Percentiles rank a stretch among this genome's conserved stretches.
Evolutionary conservation across 108 stramenopile genomes (phyloP).

Genomic region (Cylindrotheca fusiformis): DNA sequence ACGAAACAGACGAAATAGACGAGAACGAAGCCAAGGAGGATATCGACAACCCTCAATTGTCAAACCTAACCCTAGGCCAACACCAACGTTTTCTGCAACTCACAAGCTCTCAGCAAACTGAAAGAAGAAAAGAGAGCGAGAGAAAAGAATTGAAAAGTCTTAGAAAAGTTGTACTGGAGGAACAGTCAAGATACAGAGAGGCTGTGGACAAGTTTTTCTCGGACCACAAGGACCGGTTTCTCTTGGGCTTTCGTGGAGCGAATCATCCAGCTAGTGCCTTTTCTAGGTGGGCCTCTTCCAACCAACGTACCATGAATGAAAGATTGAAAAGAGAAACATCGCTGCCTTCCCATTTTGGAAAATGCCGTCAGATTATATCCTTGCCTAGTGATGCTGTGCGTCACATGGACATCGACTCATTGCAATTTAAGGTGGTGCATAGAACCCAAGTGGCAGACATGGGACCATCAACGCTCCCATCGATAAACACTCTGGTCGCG

Average conservation of each 20-base stretch:
- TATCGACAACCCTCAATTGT: slow-evolving; percentile 27
- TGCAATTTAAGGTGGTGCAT: slow-evolving; percentile 11
- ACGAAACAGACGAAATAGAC: neutral
- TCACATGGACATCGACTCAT: slow-evolving; percentile 1
- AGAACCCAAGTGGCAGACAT: too few relatives aligned
- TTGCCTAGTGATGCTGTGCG: neutral
- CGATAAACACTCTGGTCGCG: neutral
- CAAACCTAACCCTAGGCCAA: slow-evolving; percentile 21
- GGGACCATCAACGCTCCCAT: neutral
- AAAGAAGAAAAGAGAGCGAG: slow-evolving; percentile 10
- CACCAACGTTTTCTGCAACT: slow-evolving; percentile 27
- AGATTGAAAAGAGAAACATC: slow-evolving; percentile 1
- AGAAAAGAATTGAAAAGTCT: slow-evolving; percentile 17
- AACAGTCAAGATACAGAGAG: slow-evolving; percentile 26
- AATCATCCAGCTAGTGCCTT: neutral
- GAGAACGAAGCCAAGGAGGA: slow-evolving; percentile 1
- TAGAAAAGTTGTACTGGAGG: neutral
- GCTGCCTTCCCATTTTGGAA: slow-evolving; percentile 13
- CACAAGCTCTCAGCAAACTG: slow-evolving; percentile 9
- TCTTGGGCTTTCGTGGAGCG: slow-evolving; percentile 3
- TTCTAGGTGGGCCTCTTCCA: slow-evolving; percentile 23
- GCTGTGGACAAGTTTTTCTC: slow-evolving; percentile 21
- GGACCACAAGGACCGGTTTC: slow-evolving; percentile 13
- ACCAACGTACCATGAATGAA: slow-evolving; percentile 11
- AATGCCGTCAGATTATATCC: slow-evolving; percentile 25